Evolutionary conservation across 129 eudicot species (phyloP), one percentile per base, ranked within the genome.

Genomic region (Centaurea solstitialis): DNA sequence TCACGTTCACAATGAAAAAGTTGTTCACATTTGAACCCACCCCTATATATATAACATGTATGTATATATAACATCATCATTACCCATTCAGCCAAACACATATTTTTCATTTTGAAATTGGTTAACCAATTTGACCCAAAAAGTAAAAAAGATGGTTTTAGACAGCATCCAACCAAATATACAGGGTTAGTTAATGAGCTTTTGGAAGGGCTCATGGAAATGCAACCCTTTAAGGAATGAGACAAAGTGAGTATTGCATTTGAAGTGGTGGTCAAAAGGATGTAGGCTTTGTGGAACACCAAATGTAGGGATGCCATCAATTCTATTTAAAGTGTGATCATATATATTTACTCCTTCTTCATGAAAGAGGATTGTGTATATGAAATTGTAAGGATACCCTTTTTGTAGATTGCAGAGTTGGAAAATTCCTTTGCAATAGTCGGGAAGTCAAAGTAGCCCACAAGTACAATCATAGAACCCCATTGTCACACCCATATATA

Each of bases 141-240:
- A 71, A 17, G 65, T 57, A 57, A 50, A 47, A 70, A 17, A 41
- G 69, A 57, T 15, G 26, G 12, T 20, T 47, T 70, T 71, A 59
- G 41, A 22, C 59, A 61, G 20, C 37, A 38, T 37, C 62, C 12
- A 61, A 59, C 83, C 72, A 72, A 80, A 80, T 59, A 77, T 62
- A 80, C 65, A 38, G 59, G 11, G 83, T 80, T 80, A 23, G 83
- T 76, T 40, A 26, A 23, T 80, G n/a, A 72, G 43, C 73, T 80
- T 80, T 24, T 71, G 20, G 75, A 72, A 35, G 13, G n/a, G 37
- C 15, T 80, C 43, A 80, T 61, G 57, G 18, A 38, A 80, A 61
- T 38, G 24, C 41, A 59, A 72, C 83, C 71, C 39, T 57, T 57
- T 22, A 72, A 62, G 65, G 62, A 72, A 80, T 43, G 13, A 53